Conservation (phyloP, 2,329 filamentous ascomycete genomes). For the Pseudocercospora fijiensis region DNA sequence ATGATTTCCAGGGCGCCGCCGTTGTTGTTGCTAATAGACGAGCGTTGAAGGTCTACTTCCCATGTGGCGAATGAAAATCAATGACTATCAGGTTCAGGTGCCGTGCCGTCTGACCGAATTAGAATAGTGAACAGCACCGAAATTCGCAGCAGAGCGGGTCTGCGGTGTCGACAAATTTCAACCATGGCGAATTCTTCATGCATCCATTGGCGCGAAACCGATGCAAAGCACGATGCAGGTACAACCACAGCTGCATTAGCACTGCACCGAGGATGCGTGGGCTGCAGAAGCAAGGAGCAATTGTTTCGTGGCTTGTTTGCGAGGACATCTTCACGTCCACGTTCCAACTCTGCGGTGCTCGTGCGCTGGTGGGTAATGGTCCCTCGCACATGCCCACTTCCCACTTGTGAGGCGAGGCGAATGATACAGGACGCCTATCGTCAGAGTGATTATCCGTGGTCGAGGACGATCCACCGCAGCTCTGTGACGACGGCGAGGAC, state of each 20-base stretch:
- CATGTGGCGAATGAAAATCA: constrained; percentile 25
- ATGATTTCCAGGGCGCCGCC: constrained; percentile 4
- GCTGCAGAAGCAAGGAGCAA: constrained; percentile 19
- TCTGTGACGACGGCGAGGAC: constrained; percentile 11
- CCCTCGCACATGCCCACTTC: neutral
- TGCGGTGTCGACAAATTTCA: neutral
- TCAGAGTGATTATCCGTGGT: neutral
- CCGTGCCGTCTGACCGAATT: neutral
- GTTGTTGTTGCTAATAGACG: neutral
- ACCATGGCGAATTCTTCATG: neutral
- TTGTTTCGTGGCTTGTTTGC: constrained; percentile 11
- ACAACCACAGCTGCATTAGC: constrained; percentile 11
- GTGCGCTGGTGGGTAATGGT: neutral
- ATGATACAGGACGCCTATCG: neutral
- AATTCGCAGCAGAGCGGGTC: neutral
- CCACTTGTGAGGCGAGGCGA: neutral
- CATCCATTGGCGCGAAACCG: constrained; percentile 8
- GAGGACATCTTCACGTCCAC: constrained; percentile 1
- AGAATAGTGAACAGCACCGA: neutral
- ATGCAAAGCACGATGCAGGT: constrained; percentile 3
- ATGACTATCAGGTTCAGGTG: constrained; percentile 9
- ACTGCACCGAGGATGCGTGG: constrained; percentile 13
- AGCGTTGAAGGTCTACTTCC: neutral
- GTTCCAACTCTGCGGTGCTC: neutral
- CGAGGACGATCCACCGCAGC: neutral